These are phyloP conservation scores for Abelmoschus esculentus DNA, from an alignment of 345 rosid genomes.

Conservation along the genomic window DNA sequence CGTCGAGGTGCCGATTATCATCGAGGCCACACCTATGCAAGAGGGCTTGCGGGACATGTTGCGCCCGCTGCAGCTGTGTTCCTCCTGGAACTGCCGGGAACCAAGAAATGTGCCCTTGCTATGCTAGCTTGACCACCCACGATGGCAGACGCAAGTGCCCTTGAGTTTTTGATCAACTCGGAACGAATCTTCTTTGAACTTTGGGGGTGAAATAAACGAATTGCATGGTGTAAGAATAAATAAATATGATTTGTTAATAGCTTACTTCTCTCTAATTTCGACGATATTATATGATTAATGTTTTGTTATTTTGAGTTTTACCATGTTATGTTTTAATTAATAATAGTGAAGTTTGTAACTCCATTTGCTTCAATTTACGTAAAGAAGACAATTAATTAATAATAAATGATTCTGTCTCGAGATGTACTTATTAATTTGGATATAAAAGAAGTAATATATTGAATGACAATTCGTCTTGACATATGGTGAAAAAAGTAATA, in stretches of 20 bases:
- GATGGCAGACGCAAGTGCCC: constrained; percentile 83
- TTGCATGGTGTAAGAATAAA: background rate
- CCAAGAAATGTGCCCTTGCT: constrained; percentile 56
- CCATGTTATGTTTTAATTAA: background rate
- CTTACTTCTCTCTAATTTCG: no score
- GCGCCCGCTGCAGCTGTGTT: constrained; percentile 72
- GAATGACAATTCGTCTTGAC: background rate
- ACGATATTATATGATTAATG: background rate
- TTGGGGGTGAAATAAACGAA: background rate
- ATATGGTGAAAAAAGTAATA: background rate
- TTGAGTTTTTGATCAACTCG: constrained; percentile 9
- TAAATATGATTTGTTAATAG: background rate
- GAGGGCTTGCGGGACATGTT: constrained; percentile 81
- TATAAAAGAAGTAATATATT: background rate
- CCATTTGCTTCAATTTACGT: no score
- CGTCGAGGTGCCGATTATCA: constrained; percentile 51
- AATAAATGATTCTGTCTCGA: no score
- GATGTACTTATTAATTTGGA: background rate
- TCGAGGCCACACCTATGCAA: constrained; percentile 52
- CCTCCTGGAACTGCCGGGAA: constrained; percentile 82
- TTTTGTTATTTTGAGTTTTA: background rate
- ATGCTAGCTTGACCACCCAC: constrained; percentile 66
- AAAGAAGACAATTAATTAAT: no score
- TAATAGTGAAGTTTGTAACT: background rate
- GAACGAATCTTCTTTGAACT: background rate